A percentile compares a stretch with the other conserved stretches of the same genome.
These are phyloP conservation scores for Alternaria gaisen DNA, from an alignment of 2,329 filamentous ascomycete species.

Conservation along the genomic window DNA sequence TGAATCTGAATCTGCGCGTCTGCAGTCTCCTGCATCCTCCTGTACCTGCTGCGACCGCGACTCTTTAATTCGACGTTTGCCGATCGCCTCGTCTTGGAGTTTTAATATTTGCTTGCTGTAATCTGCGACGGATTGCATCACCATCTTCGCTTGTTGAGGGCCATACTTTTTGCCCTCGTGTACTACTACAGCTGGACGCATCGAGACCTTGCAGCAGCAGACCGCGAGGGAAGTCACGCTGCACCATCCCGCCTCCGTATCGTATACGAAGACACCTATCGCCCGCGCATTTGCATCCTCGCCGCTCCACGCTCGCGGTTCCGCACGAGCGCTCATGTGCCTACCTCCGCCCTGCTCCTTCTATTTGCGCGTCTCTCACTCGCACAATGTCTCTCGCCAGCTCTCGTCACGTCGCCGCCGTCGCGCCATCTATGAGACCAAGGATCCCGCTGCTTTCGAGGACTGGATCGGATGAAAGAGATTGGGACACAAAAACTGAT, in stretches of 20 bases:
- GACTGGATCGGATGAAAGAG: constrained; percentile 45
- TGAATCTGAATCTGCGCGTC: constrained; percentile 23
- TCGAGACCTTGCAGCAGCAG: constrained; percentile 24
- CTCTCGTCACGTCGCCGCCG: constrained; percentile 45
- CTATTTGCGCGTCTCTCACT: constrained; percentile 48
- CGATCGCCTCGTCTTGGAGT: constrained; percentile 11
- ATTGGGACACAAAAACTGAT: constrained; percentile 24
- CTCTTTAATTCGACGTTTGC: constrained; percentile 11
- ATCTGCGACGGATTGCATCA: constrained; percentile 25
- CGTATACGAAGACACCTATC: constrained; percentile 9
- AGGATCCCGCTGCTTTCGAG: constrained; percentile 45
- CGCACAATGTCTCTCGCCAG: constrained; percentile 47
- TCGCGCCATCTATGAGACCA: constrained; percentile 46
- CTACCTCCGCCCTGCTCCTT: constrained; percentile 45
- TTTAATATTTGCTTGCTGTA: constrained; percentile 8
- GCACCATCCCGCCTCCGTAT: constrained; percentile 9
- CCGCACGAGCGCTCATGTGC: constrained; percentile 49
- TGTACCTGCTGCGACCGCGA: constrained; percentile 18
- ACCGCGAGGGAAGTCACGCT: constrained; percentile 26
- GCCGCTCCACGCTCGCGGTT: constrained; percentile 37
- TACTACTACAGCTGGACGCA: constrained; percentile 26
- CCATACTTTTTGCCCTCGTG: constrained; percentile 21
- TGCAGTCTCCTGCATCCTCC: constrained; percentile 25
- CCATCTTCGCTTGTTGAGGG: constrained; percentile 22
- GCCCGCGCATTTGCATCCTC: constrained; percentile 13